A percentile compares a stretch with the other conserved stretches of the same genome.
phyloP scores from a whole-genome alignment of 495 filamentous ascomycete species.

The Lasiosphaeria hispida region DNA sequence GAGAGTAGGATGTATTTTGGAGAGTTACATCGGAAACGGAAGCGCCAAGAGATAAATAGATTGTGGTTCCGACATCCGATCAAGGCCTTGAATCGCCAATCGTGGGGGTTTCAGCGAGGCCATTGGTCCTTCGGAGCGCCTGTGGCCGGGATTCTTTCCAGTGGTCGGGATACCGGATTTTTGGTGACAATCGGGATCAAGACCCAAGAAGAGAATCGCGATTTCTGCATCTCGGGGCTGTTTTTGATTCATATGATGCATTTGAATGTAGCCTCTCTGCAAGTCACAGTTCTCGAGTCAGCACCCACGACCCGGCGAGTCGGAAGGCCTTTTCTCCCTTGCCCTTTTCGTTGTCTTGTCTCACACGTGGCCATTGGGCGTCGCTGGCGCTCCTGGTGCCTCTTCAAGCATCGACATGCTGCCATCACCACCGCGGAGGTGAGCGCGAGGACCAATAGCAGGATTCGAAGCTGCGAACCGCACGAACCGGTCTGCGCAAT shows the following conservation, averaged over 20 bases:
- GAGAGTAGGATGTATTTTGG: background rate
- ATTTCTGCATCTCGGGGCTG: too few relatives aligned
- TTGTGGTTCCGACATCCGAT: constrained; percentile 7
- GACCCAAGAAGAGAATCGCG: too few relatives aligned
- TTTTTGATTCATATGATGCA: too few relatives aligned
- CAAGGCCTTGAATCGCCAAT: background rate
- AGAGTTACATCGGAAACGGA: background rate
- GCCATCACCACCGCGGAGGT: constrained; percentile 1
- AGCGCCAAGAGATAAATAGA: constrained; percentile 12
- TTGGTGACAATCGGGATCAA: too few relatives aligned
- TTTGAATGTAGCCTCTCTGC: too few relatives aligned
- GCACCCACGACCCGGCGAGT: background rate
- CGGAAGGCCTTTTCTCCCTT: background rate
- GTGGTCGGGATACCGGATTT: background rate
- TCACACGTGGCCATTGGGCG: constrained; percentile 13
- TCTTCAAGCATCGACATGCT: background rate
- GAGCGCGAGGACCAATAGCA: constrained; percentile 8
- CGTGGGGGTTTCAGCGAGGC: constrained; percentile 5
- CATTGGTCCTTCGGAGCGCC: background rate
- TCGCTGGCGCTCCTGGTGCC: too few relatives aligned
- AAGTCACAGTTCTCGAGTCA: background rate
- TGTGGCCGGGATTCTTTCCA: background rate
- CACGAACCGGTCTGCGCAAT: background rate
- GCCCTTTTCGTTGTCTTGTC: constrained; percentile 10
- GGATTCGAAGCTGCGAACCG: background rate